phyloP scores from a whole-genome alignment of 306 rosid genomes.

The Luffa aegyptiaca region DNA sequence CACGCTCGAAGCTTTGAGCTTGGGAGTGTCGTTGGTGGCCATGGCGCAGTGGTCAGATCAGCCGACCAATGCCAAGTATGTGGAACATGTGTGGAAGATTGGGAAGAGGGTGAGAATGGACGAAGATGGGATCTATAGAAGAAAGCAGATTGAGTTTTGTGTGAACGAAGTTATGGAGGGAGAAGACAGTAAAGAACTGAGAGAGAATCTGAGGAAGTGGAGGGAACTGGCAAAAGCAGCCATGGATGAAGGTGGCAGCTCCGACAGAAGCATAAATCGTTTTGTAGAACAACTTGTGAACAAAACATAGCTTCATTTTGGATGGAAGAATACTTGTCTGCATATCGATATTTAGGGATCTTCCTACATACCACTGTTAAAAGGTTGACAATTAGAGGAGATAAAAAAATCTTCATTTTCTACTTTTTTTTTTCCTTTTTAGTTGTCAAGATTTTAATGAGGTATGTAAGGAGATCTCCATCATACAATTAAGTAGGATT shows the following conservation, averaged over 20 bases:
- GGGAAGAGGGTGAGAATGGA: conserved; percentile 17
- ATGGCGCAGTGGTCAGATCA: conserved; percentile 27
- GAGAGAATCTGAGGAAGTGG: not conserved
- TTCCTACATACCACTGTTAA: too few relatives aligned
- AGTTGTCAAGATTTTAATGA: too few relatives aligned
- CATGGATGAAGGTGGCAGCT: not conserved
- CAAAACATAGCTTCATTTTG: not conserved
- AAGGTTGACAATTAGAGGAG: too few relatives aligned
- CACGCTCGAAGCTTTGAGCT: conserved; percentile 15
- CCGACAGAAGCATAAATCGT: not conserved
- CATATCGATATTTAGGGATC: too few relatives aligned
- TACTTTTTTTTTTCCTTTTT: too few relatives aligned
- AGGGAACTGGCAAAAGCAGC: not conserved
- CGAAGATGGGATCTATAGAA: conserved; percentile 1
- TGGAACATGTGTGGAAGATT: conserved; percentile 14
- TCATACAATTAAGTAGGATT: too few relatives aligned
- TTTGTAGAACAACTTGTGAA: not conserved
- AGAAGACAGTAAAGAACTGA: not conserved
- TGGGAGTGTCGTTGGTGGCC: conserved; percentile 18
- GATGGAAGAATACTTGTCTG: too few relatives aligned
- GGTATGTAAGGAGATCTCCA: too few relatives aligned
- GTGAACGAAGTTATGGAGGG: conserved; percentile 16
- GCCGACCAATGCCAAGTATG: conserved; percentile 16
- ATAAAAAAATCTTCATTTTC: too few relatives aligned
- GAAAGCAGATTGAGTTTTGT: not conserved